phyloP scores from a whole-genome alignment of 1,139 yeast genomes.

The Suhomyces choctaworum region DNA sequence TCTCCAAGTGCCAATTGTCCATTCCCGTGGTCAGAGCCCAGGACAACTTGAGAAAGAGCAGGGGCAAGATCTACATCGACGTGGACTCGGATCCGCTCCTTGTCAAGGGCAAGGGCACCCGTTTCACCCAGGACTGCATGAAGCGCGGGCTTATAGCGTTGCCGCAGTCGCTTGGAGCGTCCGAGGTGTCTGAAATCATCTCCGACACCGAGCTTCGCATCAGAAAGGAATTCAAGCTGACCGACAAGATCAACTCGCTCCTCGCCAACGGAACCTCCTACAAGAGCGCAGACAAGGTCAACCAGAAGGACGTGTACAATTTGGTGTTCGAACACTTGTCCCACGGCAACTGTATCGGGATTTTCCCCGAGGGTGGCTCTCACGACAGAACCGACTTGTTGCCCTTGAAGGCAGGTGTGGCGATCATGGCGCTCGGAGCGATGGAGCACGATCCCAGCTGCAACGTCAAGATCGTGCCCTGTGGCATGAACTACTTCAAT shows the following conservation, averaged over 20 bases:
- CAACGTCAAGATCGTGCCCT: conserved; percentile 48
- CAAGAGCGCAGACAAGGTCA: conserved; percentile 78
- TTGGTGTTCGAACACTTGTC: conserved; percentile 80
- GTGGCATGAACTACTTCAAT: conserved; percentile 49
- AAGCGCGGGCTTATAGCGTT: conserved; percentile 72
- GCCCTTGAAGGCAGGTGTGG: conserved; percentile 50
- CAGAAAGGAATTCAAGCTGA: conserved; percentile 67
- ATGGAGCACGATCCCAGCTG: conserved; percentile 65
- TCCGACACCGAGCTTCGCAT: conserved; percentile 75
- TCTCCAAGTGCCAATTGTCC: conserved; percentile 74
- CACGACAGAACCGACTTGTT: conserved; percentile 43
- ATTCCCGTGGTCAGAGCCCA: conserved; percentile 94
- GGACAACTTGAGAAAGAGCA: conserved; percentile 65
- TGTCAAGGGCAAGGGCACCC: conserved; percentile 67
- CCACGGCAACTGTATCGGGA: conserved; percentile 83
- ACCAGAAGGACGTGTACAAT: conserved; percentile 80
- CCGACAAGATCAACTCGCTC: conserved; percentile 43
- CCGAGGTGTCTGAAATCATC: conserved; percentile 65
- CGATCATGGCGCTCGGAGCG: conserved; percentile 51
- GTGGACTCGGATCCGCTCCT: conserved; percentile 46
- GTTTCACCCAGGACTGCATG: conserved; percentile 65
- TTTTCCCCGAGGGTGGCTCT: conserved; percentile 82
- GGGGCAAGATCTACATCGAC: conserved; percentile 59
- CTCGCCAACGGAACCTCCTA: conserved; percentile 57
- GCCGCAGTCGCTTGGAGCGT: conserved; percentile 77